These are phyloP conservation scores for Diaporthe vaccinii DNA, from an alignment of 2,329 filamentous ascomycete genomes.

Conservation along the genomic window DNA sequence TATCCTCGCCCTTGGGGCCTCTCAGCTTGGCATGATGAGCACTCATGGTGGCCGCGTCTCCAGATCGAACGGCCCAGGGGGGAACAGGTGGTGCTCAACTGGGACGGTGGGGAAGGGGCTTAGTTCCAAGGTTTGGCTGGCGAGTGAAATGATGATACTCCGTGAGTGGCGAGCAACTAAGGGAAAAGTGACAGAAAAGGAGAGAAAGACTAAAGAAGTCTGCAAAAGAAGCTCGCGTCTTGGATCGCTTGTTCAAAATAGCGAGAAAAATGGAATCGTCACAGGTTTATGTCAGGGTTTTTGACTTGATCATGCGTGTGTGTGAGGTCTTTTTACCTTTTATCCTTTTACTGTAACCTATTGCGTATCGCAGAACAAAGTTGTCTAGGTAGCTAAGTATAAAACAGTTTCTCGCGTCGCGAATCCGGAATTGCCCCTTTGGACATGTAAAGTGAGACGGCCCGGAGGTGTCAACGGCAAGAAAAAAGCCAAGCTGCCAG, in stretches of 20 bases:
- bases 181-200: neutral
- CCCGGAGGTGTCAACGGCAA: neutral
- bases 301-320: neutral
- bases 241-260: neutral
- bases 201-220: neutral
- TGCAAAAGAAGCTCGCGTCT: neutral
- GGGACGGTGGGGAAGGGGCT: neutral
- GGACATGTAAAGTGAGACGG: neutral
- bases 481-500: neutral
- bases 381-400: neutral
- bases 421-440: neutral
- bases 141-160: neutral
- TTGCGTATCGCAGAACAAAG: neutral
- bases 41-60: neutral
- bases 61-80: neutral
- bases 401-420: slow-evolving; percentile 1
- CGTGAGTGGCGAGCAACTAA: neutral
- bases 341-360: neutral
- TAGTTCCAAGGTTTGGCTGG: neutral
- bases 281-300: neutral
- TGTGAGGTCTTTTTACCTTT: neutral
- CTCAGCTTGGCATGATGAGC: neutral
- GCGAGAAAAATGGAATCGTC: neutral
- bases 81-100: neutral
- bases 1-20: neutral